Percentiles rank a stretch among this genome's conserved stretches.
These are phyloP conservation scores for Striga asiatica DNA, from an alignment of 257 asterid species.

Conservation along the genomic window DNA sequence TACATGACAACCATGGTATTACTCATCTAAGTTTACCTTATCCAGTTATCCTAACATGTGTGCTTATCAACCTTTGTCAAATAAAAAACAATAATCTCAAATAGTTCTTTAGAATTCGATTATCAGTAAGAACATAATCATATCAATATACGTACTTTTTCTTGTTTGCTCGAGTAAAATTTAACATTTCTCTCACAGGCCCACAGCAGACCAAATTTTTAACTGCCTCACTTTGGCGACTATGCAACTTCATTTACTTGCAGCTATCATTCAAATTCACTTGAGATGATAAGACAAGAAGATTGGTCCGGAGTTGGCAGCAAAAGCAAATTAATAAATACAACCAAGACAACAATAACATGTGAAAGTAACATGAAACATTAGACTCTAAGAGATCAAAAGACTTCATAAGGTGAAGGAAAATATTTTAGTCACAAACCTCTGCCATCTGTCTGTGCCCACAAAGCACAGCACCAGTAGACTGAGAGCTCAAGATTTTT, in stretches of 20 bases:
- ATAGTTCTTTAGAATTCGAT: not conserved
- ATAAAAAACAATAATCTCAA: not conserved
- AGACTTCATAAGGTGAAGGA: not conserved
- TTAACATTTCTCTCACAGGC: too few relatives aligned
- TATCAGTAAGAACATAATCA: not conserved
- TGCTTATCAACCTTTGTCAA: not conserved
- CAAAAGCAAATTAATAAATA: too few relatives aligned
- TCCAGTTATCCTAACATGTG: not conserved
- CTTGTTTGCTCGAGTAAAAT: not conserved
- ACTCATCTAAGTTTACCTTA: not conserved
- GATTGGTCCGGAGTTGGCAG: too few relatives aligned
- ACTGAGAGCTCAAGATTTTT: constrained; percentile 44
- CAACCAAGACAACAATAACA: too few relatives aligned
- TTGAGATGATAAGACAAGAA: too few relatives aligned
- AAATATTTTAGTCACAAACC: constrained; percentile 31
- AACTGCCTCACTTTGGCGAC: too few relatives aligned
- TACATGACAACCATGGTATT: too few relatives aligned
- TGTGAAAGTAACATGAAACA: too few relatives aligned
- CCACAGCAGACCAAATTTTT: too few relatives aligned
- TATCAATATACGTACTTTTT: not conserved
- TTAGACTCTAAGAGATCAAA: not conserved
- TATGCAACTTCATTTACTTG: too few relatives aligned
- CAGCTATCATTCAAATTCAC: too few relatives aligned
- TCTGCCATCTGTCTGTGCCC: constrained; percentile 89
- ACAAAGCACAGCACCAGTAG: constrained; percentile 82